These are phyloP conservation scores for Apiospora pterosperma DNA, from an alignment of 2,329 filamentous ascomycete genomes.

Conservation along the genomic window DNA sequence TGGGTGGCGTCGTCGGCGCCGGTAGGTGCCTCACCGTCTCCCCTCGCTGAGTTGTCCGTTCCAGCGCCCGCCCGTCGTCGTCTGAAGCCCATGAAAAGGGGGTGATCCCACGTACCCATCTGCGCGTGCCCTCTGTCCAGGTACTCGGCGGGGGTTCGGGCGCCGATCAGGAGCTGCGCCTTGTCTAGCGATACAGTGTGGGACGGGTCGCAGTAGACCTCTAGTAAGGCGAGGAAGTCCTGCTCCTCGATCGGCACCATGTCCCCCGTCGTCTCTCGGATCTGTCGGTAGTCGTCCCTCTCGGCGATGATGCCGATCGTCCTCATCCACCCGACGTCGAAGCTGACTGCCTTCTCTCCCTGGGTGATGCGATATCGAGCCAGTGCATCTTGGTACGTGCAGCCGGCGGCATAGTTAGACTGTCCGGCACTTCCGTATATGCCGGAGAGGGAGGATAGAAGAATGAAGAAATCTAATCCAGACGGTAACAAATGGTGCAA, in stretches of 20 bases:
- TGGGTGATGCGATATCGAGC: background rate
- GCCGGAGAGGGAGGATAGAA: background rate
- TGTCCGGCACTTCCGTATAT: background rate
- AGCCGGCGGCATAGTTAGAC: background rate
- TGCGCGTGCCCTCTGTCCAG: constrained; percentile 8
- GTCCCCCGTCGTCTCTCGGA: constrained; percentile 12
- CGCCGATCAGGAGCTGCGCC: constrained; percentile 15
- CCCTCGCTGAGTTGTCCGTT: background rate
- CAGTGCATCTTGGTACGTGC: background rate
- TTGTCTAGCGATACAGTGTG: background rate
- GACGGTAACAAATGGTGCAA: background rate
- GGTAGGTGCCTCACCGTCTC: too few relatives aligned
- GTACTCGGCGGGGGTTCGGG: constrained; percentile 10
- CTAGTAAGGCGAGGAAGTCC: constrained; percentile 22
- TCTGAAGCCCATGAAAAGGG: too few relatives aligned
- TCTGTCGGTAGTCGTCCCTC: constrained; percentile 11
- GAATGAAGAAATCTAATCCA: background rate
- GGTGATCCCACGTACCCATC: constrained; percentile 6
- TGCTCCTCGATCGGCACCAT: constrained; percentile 18
- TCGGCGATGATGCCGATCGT: constrained; percentile 23
- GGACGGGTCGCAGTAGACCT: constrained; percentile 18
- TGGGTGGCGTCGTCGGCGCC: too few relatives aligned
- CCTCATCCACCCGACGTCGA: constrained; percentile 18
- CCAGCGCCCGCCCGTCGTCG: too few relatives aligned
- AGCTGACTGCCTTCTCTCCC: background rate